Evolutionary conservation across 2,329 filamentous ascomycete genomes (phyloP).

Genomic region (Verticillium albo-atrum): DNA sequence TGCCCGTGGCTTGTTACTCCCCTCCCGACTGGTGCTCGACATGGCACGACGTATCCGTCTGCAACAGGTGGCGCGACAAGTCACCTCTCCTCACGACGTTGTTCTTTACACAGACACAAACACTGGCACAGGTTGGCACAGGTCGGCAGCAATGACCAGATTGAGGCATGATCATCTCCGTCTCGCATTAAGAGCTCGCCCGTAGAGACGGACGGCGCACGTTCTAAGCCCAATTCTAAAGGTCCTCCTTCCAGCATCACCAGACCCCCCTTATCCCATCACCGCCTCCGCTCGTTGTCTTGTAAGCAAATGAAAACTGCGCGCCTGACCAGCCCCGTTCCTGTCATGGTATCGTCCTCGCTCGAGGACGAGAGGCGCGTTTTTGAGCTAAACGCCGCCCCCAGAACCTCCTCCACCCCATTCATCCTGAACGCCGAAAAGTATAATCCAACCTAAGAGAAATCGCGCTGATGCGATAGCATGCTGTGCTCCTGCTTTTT

Average conservation of each 20-base stretch:
- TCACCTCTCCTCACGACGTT: no score
- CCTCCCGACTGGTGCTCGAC: no score
- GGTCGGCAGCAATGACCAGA: no score
- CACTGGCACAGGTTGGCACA: no score
- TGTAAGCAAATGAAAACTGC: not conserved
- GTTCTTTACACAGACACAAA: no score
- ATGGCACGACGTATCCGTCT: no score
- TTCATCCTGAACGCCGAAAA: not conserved
- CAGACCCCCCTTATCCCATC: not conserved
- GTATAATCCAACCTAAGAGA: not conserved
- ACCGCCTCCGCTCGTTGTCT: not conserved
- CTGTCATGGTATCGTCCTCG: not conserved
- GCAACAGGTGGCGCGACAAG: no score
- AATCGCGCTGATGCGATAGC: not conserved
- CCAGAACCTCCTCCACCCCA: not conserved
- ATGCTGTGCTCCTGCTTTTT: not conserved
- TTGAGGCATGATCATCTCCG: not conserved
- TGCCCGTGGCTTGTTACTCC: no score
- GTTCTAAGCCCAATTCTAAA: not conserved
- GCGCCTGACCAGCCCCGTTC: not conserved
- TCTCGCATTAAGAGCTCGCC: constrained; percentile 1
- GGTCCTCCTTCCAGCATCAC: not conserved
- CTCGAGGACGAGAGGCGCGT: not conserved
- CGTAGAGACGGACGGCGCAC: not conserved
- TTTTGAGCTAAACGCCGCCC: not conserved